These are phyloP conservation scores for Rosa lucieae DNA, from an alignment of 306 rosid species.

Conservation along the genomic window DNA sequence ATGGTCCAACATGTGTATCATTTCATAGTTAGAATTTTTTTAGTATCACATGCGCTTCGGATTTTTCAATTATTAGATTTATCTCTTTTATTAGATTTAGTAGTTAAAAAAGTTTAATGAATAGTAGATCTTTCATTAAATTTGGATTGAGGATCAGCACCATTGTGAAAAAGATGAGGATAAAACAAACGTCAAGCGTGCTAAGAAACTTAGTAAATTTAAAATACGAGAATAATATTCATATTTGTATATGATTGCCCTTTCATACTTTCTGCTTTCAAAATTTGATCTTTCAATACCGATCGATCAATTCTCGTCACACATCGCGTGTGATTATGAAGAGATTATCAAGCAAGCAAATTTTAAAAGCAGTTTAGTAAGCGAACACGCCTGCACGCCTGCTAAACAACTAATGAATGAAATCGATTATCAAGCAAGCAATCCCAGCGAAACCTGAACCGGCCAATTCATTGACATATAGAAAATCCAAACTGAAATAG, in stretches of 20 bases:
- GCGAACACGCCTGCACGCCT: too few species aligned
- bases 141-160: too few species aligned
- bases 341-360: not conserved
- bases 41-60: too few species aligned
- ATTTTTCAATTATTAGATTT: too few species aligned
- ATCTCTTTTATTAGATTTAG: not conserved
- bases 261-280: too few species aligned
- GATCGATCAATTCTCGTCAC: too few species aligned
- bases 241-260: too few species aligned
- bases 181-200: too few species aligned
- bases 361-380: not conserved
- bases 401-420: not conserved
- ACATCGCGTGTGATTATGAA: not conserved
- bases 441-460: not conserved
- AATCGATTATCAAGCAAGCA: not conserved
- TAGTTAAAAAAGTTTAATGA: not conserved
- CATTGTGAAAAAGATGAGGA: too few species aligned
- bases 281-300: not conserved
- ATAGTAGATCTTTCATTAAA: too few species aligned
- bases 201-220: too few species aligned
- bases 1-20: not conserved
- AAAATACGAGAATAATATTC: too few species aligned
- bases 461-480: not conserved
- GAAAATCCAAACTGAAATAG: not conserved
- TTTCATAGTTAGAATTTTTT: not conserved